phyloP scores from a whole-genome alignment of 768 basidiomycete species.

The Pluteus cervinus region DNA sequence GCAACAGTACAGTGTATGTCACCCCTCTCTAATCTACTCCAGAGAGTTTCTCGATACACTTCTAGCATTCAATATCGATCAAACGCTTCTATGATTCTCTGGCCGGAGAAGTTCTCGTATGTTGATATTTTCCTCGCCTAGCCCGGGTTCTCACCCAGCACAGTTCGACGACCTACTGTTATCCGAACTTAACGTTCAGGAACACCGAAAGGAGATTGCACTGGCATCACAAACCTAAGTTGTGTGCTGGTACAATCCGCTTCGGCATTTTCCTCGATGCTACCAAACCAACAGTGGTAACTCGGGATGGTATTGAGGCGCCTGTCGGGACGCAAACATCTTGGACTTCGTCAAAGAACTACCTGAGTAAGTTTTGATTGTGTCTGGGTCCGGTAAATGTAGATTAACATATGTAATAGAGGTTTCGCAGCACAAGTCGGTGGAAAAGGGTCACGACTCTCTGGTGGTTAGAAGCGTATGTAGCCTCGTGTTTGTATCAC shows the following conservation, averaged over 20 bases:
- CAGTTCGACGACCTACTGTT: conserved; percentile 63
- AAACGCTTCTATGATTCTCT: conserved; percentile 72
- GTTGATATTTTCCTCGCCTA: conserved; percentile 11
- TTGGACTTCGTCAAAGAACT: conserved; percentile 74
- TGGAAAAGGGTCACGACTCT: conserved; percentile 73
- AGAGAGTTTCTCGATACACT: conserved; percentile 6
- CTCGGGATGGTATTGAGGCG: conserved; percentile 72
- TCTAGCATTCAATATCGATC: conserved; percentile 57
- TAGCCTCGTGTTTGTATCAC: neutral
- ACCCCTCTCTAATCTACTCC: neutral
- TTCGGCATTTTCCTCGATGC: conserved; percentile 81
- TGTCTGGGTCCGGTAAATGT: conserved; percentile 4
- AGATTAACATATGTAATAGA: no score
- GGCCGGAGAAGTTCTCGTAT: conserved; percentile 48
- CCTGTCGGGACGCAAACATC: conserved; percentile 73
- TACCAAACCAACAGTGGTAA: conserved; percentile 57
- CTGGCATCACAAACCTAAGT: conserved; percentile 78
- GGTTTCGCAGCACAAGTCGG: conserved; percentile 82
- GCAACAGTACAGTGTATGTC: conserved; percentile 60
- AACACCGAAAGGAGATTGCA: conserved; percentile 77
- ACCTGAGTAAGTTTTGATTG: conserved; percentile 45
- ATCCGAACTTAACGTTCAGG: conserved; percentile 60
- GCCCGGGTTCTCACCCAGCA: conserved; percentile 1
- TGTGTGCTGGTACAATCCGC: conserved; percentile 74
- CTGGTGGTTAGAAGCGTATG: conserved; percentile 71